Evolutionary conservation across 108 stramenopile genomes (phyloP).

Genomic region (Mayamaea pseudoterrestris): DNA sequence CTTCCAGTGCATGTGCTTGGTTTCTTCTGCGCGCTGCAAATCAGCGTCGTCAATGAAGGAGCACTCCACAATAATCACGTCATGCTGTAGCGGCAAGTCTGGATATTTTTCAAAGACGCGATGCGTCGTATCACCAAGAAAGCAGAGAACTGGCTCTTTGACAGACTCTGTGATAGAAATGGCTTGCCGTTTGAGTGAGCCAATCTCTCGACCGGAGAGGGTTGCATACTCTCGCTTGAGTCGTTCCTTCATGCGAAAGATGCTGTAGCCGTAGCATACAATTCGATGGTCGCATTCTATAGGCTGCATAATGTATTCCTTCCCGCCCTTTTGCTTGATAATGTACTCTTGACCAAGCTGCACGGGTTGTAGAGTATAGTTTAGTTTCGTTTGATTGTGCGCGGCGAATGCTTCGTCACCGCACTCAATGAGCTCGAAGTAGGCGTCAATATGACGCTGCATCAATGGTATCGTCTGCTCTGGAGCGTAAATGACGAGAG

Average conservation of each 20-base stretch:
- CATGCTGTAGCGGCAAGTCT: slow-evolving; percentile 21
- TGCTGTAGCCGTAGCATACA: slow-evolving; percentile 30
- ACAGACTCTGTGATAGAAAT: slow-evolving; percentile 3
- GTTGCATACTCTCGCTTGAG: slow-evolving; percentile 22
- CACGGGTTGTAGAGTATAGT: slow-evolving; percentile 6
- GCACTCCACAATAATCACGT: slow-evolving; percentile 26
- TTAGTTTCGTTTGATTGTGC: not conserved
- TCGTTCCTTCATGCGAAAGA: slow-evolving; percentile 6
- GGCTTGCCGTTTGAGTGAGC: slow-evolving; percentile 10
- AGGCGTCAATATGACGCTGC: slow-evolving; percentile 8
- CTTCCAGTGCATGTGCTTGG: slow-evolving; percentile 34
- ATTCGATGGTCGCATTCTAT: slow-evolving; percentile 23
- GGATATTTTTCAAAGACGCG: slow-evolving; percentile 19
- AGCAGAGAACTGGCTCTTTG: slow-evolving; percentile 26
- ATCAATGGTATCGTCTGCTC: slow-evolving; percentile 17
- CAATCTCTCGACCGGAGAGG: slow-evolving; percentile 22
- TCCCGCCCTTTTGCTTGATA: slow-evolving; percentile 12
- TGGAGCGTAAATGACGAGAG: slow-evolving; percentile 21
- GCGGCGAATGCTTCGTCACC: slow-evolving; percentile 1
- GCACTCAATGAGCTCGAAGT: slow-evolving; percentile 18
- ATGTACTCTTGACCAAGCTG: slow-evolving; percentile 15
- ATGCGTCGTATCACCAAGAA: slow-evolving; percentile 33
- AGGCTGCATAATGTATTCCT: slow-evolving; percentile 4
- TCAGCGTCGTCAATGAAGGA: slow-evolving; percentile 21
- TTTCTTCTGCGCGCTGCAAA: slow-evolving; percentile 13